A percentile compares a stretch with the other conserved stretches of the same genome.
Conservation (phyloP, 1,284 basidiomycete genomes). For the Salmacisia buchloeana region DNA sequence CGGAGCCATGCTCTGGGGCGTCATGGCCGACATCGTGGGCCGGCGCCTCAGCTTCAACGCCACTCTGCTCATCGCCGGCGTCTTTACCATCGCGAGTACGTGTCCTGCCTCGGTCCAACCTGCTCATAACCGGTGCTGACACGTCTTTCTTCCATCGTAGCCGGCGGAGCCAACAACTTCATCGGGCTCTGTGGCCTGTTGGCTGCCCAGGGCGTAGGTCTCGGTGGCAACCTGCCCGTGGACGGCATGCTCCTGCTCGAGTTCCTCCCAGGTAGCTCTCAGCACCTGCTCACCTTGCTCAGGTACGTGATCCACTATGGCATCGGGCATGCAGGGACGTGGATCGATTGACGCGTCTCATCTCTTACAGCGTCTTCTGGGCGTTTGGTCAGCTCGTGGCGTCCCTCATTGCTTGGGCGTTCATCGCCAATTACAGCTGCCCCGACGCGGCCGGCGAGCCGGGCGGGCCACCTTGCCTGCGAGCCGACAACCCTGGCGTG, state of each 20-base stretch:
- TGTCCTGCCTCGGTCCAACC: no score
- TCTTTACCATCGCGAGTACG: constrained; percentile 44
- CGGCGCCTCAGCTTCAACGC: constrained; percentile 47
- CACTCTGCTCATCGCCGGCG: constrained; percentile 44
- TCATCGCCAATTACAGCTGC: constrained; percentile 47
- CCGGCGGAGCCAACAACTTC: constrained; percentile 42
- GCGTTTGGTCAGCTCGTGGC: constrained; percentile 46
- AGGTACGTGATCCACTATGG: neutral
- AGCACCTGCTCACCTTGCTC: constrained; percentile 17
- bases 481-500: constrained; percentile 31
- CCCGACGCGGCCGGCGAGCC: constrained; percentile 12
- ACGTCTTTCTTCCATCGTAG: constrained; percentile 43
- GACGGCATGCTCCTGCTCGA: constrained; percentile 50
- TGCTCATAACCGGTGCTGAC: neutral
- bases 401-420: constrained; percentile 45
- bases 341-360: constrained; percentile 20
- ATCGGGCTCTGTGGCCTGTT: constrained; percentile 41
- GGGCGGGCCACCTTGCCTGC: constrained; percentile 29
- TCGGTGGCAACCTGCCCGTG: constrained; percentile 48
- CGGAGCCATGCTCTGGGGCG: constrained; percentile 47
- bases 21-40: constrained; percentile 46
- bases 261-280: constrained; percentile 42
- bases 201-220: constrained; percentile 42
- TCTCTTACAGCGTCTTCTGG: constrained; percentile 48
- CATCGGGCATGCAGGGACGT: neutral